Evolutionary conservation across 257 asterid genomes (phyloP), one percentile per base, ranked within the genome.

Genomic region (Nicotiana tomentosiformis): DNA sequence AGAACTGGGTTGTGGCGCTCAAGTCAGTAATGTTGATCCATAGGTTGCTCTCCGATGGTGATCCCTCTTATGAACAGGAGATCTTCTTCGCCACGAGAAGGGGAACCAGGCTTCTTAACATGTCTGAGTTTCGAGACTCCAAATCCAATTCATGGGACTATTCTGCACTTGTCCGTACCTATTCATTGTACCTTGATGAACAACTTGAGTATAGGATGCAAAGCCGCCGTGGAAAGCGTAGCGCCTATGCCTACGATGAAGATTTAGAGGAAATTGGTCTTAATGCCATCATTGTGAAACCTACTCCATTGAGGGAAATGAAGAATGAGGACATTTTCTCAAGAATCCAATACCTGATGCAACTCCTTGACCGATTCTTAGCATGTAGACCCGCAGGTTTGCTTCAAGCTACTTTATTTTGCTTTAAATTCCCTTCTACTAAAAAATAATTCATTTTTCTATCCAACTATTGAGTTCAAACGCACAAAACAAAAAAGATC

Each of bases 311-410:
- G 18, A 58, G 86, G 2, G 98, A 96, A 30, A 87, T 93, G 97
- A 90, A 86, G 84, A 91, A 26, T 11, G 98, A 89, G 10, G 83
- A 70, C 18, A 80, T 95, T n/a, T 92, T 90, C 77, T 90, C 93
- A 0, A 90, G 85, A 90, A 88, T 88, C 29, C 93, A 93, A 83
- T 94, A 90, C 85, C 88, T 91, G 3, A 87, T 93, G 90, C 96
- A 96, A 74, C 92, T 93, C 86, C 94, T 93, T 17, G 98, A 94
- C 10, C 88, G 97, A 84, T 90, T 96, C 68, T 72, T 96, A 37
- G 89, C 95, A 17, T 96, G 98, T 84, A 91, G 83, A 67, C 99
- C 99, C 7, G 85, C 99, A 84, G 99, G 99, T 96, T n/a, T 2
- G 84, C 61, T 23, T 23, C 26, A 23, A 23, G 26, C 26, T 23